Evolutionary conservation across 805 yeast genomes (phyloP).

Genomic region (Millerozyma acaciae): DNA sequence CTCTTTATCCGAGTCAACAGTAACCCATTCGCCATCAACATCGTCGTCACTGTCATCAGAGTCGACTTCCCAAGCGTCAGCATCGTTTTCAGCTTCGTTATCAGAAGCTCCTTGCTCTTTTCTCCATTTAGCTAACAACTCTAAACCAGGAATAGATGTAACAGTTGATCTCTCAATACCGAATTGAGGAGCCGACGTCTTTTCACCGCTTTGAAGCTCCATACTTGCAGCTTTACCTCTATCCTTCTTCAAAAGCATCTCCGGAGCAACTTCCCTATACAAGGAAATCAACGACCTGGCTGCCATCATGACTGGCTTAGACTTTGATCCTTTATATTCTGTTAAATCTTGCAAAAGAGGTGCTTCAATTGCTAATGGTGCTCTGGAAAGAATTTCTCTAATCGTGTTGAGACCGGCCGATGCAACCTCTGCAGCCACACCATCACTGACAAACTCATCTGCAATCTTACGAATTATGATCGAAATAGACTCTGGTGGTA

Average conservation of each 20-base stretch:
- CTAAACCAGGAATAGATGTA: conserved; percentile 87
- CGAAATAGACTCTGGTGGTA: conserved; percentile 88
- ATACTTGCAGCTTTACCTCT: conserved; percentile 91
- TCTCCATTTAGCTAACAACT: conserved; percentile 85
- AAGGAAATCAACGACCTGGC: conserved; percentile 82
- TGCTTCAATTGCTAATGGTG: conserved; percentile 90
- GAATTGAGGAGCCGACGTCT: conserved; percentile 50
- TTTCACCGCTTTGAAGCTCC: conserved; percentile 64
- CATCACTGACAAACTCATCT: conserved; percentile 96
- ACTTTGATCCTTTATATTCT: conserved; percentile 87
- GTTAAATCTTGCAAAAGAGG: conserved; percentile 83
- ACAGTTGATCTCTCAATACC: conserved; percentile 68
- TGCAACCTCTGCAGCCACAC: conserved; percentile 97
- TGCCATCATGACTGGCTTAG: conserved; percentile 92
- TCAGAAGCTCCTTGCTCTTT: conserved; percentile 52
- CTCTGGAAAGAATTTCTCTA: conserved; percentile 87
- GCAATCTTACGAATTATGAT: conserved; percentile 88
- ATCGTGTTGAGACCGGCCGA: conserved; percentile 97
- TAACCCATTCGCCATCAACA: conserved; percentile 90
- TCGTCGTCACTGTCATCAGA: conserved; percentile 51
- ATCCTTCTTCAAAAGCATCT: conserved; percentile 84
- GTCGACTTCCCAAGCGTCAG: conserved; percentile 60
- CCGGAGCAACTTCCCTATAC: conserved; percentile 94
- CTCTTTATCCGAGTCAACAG: conserved; percentile 78
- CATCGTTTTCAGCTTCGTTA: conserved; percentile 48